These are phyloP conservation scores for Podaxis sp. DNA, from an alignment of 768 basidiomycete genomes.

Conservation along the genomic window DNA sequence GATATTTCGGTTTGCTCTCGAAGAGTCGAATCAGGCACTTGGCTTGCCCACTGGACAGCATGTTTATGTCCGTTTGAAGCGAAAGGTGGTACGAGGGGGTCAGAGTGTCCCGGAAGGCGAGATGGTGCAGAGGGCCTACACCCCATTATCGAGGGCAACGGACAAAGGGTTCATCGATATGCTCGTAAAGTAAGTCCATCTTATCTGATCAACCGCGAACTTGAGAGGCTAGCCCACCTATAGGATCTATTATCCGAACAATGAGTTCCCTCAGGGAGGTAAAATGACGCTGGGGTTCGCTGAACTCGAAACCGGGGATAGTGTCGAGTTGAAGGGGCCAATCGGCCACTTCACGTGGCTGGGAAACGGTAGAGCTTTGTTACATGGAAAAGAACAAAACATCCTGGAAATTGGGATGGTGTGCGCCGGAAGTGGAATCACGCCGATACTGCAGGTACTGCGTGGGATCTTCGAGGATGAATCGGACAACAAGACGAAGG, in stretches of 20 bases:
- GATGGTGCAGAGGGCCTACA: constrained; percentile 58
- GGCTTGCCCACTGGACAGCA: constrained; percentile 64
- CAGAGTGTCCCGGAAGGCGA: constrained; percentile 28
- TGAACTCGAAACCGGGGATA: constrained; percentile 47
- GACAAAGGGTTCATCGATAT: constrained; percentile 50
- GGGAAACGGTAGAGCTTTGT: constrained; percentile 36
- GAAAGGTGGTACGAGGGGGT: constrained; percentile 26
- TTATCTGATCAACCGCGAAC: neutral
- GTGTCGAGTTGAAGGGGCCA: constrained; percentile 58
- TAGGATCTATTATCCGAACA: constrained; percentile 45
- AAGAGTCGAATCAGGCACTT: constrained; percentile 37
- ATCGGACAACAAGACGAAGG: constrained; percentile 33
- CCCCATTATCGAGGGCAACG: constrained; percentile 47
- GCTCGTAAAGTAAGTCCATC: constrained; percentile 45
- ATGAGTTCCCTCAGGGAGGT: constrained; percentile 42
- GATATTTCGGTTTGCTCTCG: constrained; percentile 50
- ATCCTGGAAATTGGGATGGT: constrained; percentile 50
- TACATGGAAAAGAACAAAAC: constrained; percentile 33
- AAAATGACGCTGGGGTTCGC: constrained; percentile 48
- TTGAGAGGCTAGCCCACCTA: neutral
- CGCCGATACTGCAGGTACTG: constrained; percentile 58
- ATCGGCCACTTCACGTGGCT: constrained; percentile 56
- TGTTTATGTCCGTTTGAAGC: constrained; percentile 48
- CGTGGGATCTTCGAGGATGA: constrained; percentile 37
- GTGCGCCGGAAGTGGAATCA: constrained; percentile 60